phyloP scores from a whole-genome alignment of 2,329 filamentous ascomycete species.

The Tolypocladium amazonense region DNA sequence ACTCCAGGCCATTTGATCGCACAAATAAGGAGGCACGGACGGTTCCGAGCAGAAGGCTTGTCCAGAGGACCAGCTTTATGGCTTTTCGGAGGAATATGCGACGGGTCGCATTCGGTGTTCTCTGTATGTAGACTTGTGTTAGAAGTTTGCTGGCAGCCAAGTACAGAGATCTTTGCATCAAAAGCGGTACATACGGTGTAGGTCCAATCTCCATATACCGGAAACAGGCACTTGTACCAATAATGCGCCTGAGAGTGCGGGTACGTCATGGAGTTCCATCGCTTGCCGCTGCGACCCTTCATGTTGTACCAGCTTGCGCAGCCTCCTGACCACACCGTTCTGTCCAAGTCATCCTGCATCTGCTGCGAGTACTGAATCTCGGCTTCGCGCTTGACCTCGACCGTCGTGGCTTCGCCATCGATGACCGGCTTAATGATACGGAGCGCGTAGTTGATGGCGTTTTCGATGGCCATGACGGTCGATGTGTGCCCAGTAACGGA shows the following conservation, averaged over 20 bases:
- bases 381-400: slow-evolving; percentile 21
- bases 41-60: not conserved
- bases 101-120: not conserved
- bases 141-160: not conserved
- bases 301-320: slow-evolving; percentile 27
- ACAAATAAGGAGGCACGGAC: not conserved
- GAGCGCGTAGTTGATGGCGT: slow-evolving; percentile 48
- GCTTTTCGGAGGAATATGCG: not conserved
- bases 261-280: slow-evolving; percentile 24
- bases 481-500: slow-evolving; percentile 50
- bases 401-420: slow-evolving; percentile 17
- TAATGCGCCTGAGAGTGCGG: slow-evolving; percentile 23
- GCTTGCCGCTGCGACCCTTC: slow-evolving; percentile 10
- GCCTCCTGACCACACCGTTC: slow-evolving; percentile 23
- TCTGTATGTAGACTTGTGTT: not conserved
- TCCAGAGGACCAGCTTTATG: slow-evolving; percentile 1
- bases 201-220: slow-evolving; percentile 19
- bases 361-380: slow-evolving; percentile 20
- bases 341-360: slow-evolving; percentile 19
- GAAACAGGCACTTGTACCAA: slow-evolving; percentile 26
- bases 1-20: not conserved
- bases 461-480: slow-evolving; percentile 49
- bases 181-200: slow-evolving; percentile 17
- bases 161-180: not conserved
- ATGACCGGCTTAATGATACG: slow-evolving; percentile 43